Conservation (phyloP, 176 grass and related monocot genomes). For the Raddia guianensis region DNA sequence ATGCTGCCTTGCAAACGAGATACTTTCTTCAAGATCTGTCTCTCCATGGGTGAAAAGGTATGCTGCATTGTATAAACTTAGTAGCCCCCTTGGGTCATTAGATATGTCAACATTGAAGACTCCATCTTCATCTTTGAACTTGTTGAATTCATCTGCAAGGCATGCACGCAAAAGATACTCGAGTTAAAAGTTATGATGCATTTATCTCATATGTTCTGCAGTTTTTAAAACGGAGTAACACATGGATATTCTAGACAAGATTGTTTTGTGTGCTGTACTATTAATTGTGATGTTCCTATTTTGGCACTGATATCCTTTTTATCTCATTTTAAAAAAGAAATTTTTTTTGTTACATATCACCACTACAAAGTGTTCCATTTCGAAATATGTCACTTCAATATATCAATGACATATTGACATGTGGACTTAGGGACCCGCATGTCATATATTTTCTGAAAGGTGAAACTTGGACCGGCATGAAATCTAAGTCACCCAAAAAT, state of each 20-base stretch:
- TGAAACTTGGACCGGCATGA: no score
- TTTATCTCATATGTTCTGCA: not conserved
- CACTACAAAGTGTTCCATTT: no score
- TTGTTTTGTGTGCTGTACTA: not conserved
- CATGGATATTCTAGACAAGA: not conserved
- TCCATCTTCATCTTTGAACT: conserved; percentile 31
- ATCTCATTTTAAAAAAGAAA: not conserved
- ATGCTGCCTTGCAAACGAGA: conserved; percentile 15
- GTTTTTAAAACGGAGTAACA: not conserved
- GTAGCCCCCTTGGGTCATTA: conserved; percentile 37
- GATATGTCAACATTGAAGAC: not conserved
- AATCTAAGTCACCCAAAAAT: no score
- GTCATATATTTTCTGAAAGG: no score
- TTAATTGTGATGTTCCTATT: not conserved
- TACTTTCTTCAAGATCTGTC: conserved; percentile 30
- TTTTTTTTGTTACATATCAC: no score
- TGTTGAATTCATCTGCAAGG: conserved; percentile 38
- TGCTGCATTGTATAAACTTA: conserved; percentile 45
- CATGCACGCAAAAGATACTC: no score
- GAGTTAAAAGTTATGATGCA: no score
- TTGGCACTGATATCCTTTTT: not conserved
- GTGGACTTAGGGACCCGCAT: no score
- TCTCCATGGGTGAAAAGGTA: conserved; percentile 38
- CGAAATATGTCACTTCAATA: no score
- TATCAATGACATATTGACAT: no score